Evolutionary conservation across 306 rosid genomes (phyloP), one percentile per base, ranked within the genome.

Genomic region (Quercus ilex): DNA sequence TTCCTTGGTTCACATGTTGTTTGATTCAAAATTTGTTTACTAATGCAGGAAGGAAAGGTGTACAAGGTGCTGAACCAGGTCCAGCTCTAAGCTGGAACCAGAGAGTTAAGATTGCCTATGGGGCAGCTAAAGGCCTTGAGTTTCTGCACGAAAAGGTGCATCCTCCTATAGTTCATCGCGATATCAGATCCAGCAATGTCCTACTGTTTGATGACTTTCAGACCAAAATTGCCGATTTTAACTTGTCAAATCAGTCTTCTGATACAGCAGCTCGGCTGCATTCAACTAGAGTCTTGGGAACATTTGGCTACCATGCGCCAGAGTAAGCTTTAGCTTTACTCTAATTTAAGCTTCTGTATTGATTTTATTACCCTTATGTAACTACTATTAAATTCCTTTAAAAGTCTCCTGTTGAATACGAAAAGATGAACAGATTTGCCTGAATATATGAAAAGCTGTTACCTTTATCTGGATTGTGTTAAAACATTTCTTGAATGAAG

Each of bases 261-360:
- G 99, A 94, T 71, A 94, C 97, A 0, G 97, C 99, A 1, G 97
- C 97, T 25, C 81, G 97, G 31, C 89, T 94, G 19, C 99, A 94
- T 83, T 94, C 99, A 30, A 94, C 99, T 63, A 91, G 99, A 82
- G 99, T 92, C 78, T 89, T 95, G 85, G 99, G 99, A 85, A 95
- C 99, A 30, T 95, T 95, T 69, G 99, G 98, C 38, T 95, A 95
- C 84, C 99, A 95, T 79, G 98, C 99, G 80, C 99, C 99, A 57
- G 99, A 95, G 99, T 95, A 92, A 82, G 91, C 71, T 76, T 53
- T 69, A 35, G 12, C 46, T 70, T 33, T 73, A 21, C 67, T 19
- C 41, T 73, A 67, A 14, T 72, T 41, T 70, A 73, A 26, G 74
- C 63, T 77, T 76, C 71, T 74, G 28, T 67, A 13, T 18, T 69